Conservation (phyloP, 345 rosid genomes). For the Eucalyptus fibrosa region DNA sequence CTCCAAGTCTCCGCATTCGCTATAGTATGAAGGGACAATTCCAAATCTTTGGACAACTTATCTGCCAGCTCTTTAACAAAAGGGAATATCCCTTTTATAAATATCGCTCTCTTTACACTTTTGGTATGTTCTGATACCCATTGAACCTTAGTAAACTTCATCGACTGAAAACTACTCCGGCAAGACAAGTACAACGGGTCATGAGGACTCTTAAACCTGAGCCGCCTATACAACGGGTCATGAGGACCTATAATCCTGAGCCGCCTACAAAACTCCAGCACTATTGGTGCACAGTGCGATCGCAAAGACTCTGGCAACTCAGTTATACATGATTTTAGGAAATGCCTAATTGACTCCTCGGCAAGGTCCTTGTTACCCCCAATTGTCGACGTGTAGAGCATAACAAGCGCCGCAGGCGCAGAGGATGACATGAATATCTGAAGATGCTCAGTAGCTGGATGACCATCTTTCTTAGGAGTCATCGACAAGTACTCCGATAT, state of each 20-base stretch:
- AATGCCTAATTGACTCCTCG: constrained; percentile 40
- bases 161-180: constrained; percentile 51
- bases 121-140: constrained; percentile 1
- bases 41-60: constrained; percentile 35
- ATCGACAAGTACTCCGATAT: constrained; percentile 26
- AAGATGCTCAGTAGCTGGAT: constrained; percentile 24
- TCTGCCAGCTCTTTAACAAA: constrained; percentile 57
- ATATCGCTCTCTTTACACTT: constrained; percentile 6
- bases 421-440: constrained; percentile 46
- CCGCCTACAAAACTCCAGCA: constrained; percentile 70
- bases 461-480: constrained; percentile 23
- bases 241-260: constrained; percentile 20
- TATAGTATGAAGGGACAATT: neutral
- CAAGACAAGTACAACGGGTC: constrained; percentile 47
- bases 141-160: constrained; percentile 25
- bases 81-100: constrained; percentile 46
- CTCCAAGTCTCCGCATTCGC: constrained; percentile 4
- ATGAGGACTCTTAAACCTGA: neutral
- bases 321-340: constrained; percentile 20
- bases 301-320: constrained; percentile 29
- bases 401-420: constrained; percentile 63
- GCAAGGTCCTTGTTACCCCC: constrained; percentile 36
- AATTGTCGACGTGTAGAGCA: constrained; percentile 46
- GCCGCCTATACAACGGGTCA: no score
- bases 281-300: constrained; percentile 39